Evolutionary conservation across 2,329 filamentous ascomycete genomes (phyloP), one percentile per base, ranked within the genome.

Genomic region (Exophiala dermatitidis): DNA sequence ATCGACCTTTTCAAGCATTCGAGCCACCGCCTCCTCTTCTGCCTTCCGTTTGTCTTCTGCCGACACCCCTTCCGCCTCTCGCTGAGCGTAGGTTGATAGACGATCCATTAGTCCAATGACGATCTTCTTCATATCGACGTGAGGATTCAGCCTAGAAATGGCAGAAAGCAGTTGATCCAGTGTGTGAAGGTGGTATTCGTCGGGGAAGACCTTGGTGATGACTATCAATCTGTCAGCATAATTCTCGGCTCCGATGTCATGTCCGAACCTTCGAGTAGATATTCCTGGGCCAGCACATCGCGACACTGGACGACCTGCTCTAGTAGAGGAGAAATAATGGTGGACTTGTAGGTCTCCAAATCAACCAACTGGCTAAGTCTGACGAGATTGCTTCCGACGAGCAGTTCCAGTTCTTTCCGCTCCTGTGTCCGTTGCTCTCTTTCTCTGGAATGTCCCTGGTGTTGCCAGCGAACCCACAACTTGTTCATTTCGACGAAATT

Each of bases 401-500:
- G 79, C 57, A 98, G 77, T 74, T 98, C 93, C 50, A 98, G 76
- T 73, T 98, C 94, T 69, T 94, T 90, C 64, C 93, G 80, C 74
- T 98, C 93, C 65, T 93, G 90, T 53, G 90, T 95, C 63, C 93
- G 80, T 73, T 94, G 85, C 60, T 98, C 93, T 48, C 93, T 80
- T 71, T 98, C 93, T 64, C 91, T 81, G 37, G 93, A 98, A 68
- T 96, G 93, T 29, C 93, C 93, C 69, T 98, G 93, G 70, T 98
- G 93, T 69, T 98, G 93, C 66, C 97, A 75, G 41, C 93, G 85
- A 59, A 98, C 93, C 93, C 93, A 98, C 33, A 98, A 79, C 78
- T 98, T 98, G 74, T 98, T 98, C 93, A 98, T 98, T 73, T 98
- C 93, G 63, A 98, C 93, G 67, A 98, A 98, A 66, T 98, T 98